Base-by-base conservation (phyloP, 345 rosid species). In the Microcos paniculata region DNA sequence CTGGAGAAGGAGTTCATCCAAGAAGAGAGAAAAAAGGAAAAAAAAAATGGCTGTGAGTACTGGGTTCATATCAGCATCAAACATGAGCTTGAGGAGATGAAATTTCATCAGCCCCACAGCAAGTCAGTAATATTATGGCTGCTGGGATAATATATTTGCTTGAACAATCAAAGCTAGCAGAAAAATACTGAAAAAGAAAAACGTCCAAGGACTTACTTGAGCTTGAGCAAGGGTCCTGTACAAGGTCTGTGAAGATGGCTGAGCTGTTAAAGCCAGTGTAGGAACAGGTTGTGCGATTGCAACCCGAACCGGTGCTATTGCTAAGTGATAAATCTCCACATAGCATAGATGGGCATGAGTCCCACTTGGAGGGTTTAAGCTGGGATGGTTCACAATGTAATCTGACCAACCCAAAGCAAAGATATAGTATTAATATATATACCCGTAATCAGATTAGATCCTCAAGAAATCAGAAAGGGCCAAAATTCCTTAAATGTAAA, bases 341-440 rank as follows among this genome's bases (percentile, higher is more conserved):
- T 62, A 3, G 83, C 90, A 85, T 49, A 4, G 89, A 53, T 6
- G 92, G 90, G 76, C 98, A 96, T 0, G 81, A 68, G 4, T 45
- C 18, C 92, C 85, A 68, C 1, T 18, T 72, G 9, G 90, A 53
- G 24, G 82, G 77, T 24, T 21, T 70, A 26, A 74, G 62, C 72
- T 76, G 79, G 11, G 94, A 81, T 4, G 94, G 86, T 75, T 90
- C 81, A 43, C 98, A 94, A 45, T 82, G 85, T 72, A 95, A 78
- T 71, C 99, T 94, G 92, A 77, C 68, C 76, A 40, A 52, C 51
- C 42, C 62, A 33, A 12, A 62, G 58, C 76, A 78, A 19, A 70
- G 56, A 46, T 15, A 24, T 6, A 3, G 23, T 9, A 48, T 2
- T n/a, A n/a, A n/a, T n/a, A n/a, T n/a, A n/a, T n/a, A n/a, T n/a